phyloP scores from a whole-genome alignment of 2,329 filamentous ascomycete genomes.

The Blastomyces parvus region DNA sequence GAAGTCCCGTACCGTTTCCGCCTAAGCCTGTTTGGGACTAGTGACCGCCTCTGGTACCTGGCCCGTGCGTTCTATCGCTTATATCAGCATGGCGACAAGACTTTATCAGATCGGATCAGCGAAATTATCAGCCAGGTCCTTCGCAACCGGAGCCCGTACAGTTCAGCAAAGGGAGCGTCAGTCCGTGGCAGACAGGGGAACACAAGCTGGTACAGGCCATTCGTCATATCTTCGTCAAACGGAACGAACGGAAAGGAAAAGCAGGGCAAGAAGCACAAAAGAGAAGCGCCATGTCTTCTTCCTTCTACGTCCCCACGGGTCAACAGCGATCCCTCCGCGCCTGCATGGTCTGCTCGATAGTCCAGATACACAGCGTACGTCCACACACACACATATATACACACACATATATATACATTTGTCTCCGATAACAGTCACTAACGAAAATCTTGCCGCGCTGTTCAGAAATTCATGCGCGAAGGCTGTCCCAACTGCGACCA shows the following conservation, averaged over 20 bases:
- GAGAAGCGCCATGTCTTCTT: constrained; percentile 25
- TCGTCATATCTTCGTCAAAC: neutral
- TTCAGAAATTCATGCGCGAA: constrained; percentile 68
- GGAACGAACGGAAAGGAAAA: neutral
- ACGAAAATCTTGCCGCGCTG: constrained; percentile 14
- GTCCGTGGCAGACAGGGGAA: too few species aligned
- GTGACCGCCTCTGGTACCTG: neutral
- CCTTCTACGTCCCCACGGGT: constrained; percentile 32
- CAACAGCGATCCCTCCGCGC: constrained; percentile 83
- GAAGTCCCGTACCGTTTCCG: neutral
- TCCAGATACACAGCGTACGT: constrained; percentile 66
- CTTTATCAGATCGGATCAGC: neutral
- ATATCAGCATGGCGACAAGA: neutral
- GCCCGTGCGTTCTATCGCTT: neutral
- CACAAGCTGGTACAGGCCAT: too few species aligned
- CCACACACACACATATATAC: neutral
- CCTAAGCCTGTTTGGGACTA: neutral
- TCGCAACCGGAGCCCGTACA: neutral
- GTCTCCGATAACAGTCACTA: constrained; percentile 16
- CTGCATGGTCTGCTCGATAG: constrained; percentile 97
- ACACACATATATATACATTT: too few species aligned
- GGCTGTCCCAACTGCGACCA: constrained; percentile 97
- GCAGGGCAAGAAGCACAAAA: neutral
- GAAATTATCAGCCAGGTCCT: neutral
- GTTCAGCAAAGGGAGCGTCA: too few species aligned